Conservation (phyloP, 768 basidiomycete species). For the Auriculariales sp. region DNA sequence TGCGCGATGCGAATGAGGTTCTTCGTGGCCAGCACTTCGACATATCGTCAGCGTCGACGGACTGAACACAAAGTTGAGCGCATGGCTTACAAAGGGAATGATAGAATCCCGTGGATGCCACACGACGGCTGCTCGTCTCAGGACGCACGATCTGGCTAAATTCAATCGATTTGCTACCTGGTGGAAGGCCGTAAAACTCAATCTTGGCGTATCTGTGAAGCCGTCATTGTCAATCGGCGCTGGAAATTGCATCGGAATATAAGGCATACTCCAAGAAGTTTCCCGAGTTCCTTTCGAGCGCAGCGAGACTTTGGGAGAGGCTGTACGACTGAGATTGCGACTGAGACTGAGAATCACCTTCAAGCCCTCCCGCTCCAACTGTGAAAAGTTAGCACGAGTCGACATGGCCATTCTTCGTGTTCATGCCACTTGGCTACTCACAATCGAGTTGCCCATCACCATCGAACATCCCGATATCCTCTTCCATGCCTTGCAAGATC, state of each 20-base stretch:
- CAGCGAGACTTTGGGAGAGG: conserved; percentile 26
- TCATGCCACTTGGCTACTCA: too few species aligned
- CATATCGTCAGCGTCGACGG: not conserved
- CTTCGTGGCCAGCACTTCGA: conserved; percentile 65
- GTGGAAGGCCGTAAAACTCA: conserved; percentile 49
- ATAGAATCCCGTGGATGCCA: conserved; percentile 72
- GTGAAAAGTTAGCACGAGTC: not conserved
- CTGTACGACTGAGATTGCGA: not conserved
- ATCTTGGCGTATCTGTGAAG: conserved; percentile 55
- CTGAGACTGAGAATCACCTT: not conserved
- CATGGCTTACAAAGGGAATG: conserved; percentile 56
- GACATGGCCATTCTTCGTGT: not conserved
- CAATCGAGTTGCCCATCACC: conserved; percentile 41
- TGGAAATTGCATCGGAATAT: not conserved
- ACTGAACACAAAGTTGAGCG: not conserved
- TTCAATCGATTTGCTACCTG: conserved; percentile 27
- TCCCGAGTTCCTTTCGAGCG: conserved; percentile 60
- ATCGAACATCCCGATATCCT: conserved; percentile 44
- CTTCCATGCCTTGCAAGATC: conserved; percentile 21
- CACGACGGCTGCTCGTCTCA: conserved; percentile 52
- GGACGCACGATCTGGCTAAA: conserved; percentile 58
- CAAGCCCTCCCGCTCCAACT: not conserved
- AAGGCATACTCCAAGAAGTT: conserved; percentile 63
- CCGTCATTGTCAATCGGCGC: conserved; percentile 8
- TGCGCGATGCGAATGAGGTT: conserved; percentile 50